phyloP scores from a whole-genome alignment of 2,329 filamentous ascomycete genomes.

The Penicillium janthinellum region DNA sequence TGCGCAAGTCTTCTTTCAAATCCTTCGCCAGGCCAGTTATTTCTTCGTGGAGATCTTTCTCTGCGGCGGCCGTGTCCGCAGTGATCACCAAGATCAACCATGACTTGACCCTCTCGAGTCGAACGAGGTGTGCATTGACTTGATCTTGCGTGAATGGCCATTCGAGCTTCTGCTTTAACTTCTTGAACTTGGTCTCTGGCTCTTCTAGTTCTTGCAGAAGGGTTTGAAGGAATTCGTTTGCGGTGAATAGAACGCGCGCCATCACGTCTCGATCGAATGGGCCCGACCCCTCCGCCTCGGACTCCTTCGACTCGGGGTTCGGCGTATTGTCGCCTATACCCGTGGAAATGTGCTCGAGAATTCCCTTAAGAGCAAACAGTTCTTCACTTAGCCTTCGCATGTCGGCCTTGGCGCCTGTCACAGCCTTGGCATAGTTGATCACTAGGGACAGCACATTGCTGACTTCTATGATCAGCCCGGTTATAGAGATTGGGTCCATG shows the following conservation, averaged over 20 bases:
- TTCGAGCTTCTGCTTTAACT: constrained; percentile 22
- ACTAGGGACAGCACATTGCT: constrained; percentile 17
- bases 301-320: not conserved
- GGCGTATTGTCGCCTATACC: constrained; percentile 2
- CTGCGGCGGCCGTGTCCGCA: constrained; percentile 17
- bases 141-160: constrained; percentile 25
- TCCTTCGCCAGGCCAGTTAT: constrained; percentile 14
- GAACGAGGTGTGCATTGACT: constrained; percentile 15
- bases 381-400: constrained; percentile 24
- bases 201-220: constrained; percentile 17
- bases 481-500: constrained; percentile 23
- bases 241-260: constrained; percentile 15
- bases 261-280: constrained; percentile 16
- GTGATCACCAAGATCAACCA: constrained; percentile 27
- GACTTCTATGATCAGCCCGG: constrained; percentile 18
- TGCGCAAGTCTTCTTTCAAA: constrained; percentile 19
- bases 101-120: constrained; percentile 24
- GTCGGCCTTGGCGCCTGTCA: constrained; percentile 19
- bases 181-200: constrained; percentile 17
- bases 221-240: constrained; percentile 17
- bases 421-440: constrained; percentile 21
- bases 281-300: not conserved
- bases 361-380: constrained; percentile 22
- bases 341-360: constrained; percentile 19
- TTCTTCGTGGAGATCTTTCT: constrained; percentile 20